A percentile compares a stretch with the other conserved stretches of the same genome.
phyloP scores from a whole-genome alignment of 2,329 filamentous ascomycete genomes.

The Nigrospora oryzae region DNA sequence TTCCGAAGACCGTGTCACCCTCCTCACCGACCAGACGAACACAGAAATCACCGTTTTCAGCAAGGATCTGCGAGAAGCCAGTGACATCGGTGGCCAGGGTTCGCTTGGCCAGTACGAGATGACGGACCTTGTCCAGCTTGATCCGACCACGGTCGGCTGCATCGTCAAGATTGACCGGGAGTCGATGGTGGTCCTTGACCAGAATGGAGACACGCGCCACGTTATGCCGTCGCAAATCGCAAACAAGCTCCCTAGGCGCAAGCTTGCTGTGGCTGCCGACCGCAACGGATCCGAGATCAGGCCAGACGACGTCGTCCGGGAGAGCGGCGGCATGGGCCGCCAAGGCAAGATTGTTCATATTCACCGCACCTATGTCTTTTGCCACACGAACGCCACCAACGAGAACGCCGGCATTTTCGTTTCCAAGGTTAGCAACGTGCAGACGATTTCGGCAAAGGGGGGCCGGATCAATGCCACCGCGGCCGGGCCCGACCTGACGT shows the following conservation, averaged over 20 bases:
- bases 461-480: conserved; percentile 58
- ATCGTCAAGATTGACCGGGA: conserved; percentile 94
- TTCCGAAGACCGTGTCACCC: conserved; percentile 81
- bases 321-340: conserved; percentile 76
- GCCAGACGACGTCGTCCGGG: conserved; percentile 84
- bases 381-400: conserved; percentile 73
- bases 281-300: conserved; percentile 89
- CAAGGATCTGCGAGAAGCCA: conserved; percentile 89
- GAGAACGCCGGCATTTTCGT: conserved; percentile 91
- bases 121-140: conserved; percentile 89
- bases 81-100: conserved; percentile 81
- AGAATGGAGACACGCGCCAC: conserved; percentile 74
- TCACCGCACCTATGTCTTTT: conserved; percentile 83
- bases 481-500: conserved; percentile 68
- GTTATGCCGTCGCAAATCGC: conserved; percentile 87
- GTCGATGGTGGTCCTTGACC: conserved; percentile 81
- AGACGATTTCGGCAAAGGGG: conserved; percentile 89
- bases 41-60: conserved; percentile 96
- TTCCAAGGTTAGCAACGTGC: conserved; percentile 74
- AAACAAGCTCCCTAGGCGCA: conserved; percentile 76
- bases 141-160: conserved; percentile 84
- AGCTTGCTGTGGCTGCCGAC: conserved; percentile 83
- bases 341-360: conserved; percentile 90
- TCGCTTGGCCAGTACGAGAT: conserved; percentile 83
- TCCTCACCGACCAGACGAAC: conserved; percentile 88